Conservation (phyloP, 2,329 filamentous ascomycete species). For the Aphanoascus verrucosus region DNA sequence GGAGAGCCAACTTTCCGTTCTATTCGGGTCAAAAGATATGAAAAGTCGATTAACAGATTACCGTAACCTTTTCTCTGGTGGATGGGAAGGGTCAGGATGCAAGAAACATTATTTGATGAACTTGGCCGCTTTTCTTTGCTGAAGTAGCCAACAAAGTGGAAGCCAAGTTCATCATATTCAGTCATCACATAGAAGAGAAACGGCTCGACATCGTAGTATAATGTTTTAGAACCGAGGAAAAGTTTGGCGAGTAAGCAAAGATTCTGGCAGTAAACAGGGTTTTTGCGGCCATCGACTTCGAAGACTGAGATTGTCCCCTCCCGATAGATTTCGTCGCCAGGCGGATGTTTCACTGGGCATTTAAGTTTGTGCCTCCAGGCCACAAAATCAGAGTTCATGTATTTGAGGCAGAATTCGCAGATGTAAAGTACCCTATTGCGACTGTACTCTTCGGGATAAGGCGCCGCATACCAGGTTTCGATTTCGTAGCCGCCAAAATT, state of each 20-base stretch:
- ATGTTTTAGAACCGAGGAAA: constrained; percentile 93
- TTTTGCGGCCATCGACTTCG: constrained; percentile 88
- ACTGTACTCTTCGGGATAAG: constrained; percentile 97
- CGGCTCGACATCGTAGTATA: constrained; percentile 99
- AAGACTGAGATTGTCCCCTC: constrained; percentile 92
- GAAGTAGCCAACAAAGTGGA: constrained; percentile 97
- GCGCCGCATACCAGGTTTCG: constrained; percentile 97
- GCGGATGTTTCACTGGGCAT: constrained; percentile 90
- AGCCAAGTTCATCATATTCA: constrained; percentile 74
- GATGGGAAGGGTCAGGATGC: constrained; percentile 89
- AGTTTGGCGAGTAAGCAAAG: constrained; percentile 89
- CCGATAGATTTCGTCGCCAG: constrained; percentile 94
- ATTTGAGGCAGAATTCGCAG: constrained; percentile 97
- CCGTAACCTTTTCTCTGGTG: constrained; percentile 96
- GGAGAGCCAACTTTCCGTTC: constrained; percentile 92
- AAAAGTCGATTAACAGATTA: constrained; percentile 94
- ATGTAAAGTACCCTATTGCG: constrained; percentile 95
- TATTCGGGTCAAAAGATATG: constrained; percentile 85
- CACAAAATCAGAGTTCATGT: constrained; percentile 98
- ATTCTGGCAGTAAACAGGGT: constrained; percentile 93
- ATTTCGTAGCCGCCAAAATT: constrained; percentile 97
- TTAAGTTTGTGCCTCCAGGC: constrained; percentile 97
- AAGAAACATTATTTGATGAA: constrained; percentile 94
- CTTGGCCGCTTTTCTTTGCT: constrained; percentile 95
- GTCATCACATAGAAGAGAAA: constrained; percentile 99